Base-by-base conservation (phyloP, 345 rosid species). In the Salix udensis region DNA sequence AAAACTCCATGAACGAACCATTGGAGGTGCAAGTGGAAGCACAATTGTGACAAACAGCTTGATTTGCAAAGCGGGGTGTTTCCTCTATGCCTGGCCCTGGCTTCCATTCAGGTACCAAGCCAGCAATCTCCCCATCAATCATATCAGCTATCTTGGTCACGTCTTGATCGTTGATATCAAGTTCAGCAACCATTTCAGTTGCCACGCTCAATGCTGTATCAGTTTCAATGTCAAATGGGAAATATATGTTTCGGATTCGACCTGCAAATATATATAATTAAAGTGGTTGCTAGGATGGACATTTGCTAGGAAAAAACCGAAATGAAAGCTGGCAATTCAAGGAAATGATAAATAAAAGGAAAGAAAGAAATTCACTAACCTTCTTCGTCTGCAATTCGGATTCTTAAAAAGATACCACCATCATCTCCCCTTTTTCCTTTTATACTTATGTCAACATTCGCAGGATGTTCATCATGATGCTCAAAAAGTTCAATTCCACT, bases 201-300 rank as follows among this genome's bases (percentile, higher is more conserved):
- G 99, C 96, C 48, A 96, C 99, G 42, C 91, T 92, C 40, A 89
- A 79, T 23, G 99, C 98, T 40, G 96, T 91, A 71, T 96, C 98
- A 0, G 65, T 89, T 66, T 89, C 91, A 48, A 86, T 68, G 64
- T 91, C 96, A 14, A 96, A 96, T 0, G 91, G 97, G 84, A 96
- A 96, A 85, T 96, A 87, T 77, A 96, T 96, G 81, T 93, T 93
- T 40, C 98, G 84, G 48, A 91, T 85, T 40, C 78, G 87, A 70
- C 95, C 99, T 93, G 87, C 80, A 80, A 75, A 81, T 44, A 37
- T 19, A 77, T 1, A 70, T 16, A 13, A 24, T 18, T 21, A 34
- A 46, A 53, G 6, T 53, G 26, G 16, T 6, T 5, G 31, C 58
- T 65, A 65, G 50, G 31, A 36, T 19, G 42, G 24, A 36, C 24